Percentiles rank a stretch among this genome's conserved stretches.
Conservation (phyloP, 75 land plant species). For the Pinus tabuliformis region DNA sequence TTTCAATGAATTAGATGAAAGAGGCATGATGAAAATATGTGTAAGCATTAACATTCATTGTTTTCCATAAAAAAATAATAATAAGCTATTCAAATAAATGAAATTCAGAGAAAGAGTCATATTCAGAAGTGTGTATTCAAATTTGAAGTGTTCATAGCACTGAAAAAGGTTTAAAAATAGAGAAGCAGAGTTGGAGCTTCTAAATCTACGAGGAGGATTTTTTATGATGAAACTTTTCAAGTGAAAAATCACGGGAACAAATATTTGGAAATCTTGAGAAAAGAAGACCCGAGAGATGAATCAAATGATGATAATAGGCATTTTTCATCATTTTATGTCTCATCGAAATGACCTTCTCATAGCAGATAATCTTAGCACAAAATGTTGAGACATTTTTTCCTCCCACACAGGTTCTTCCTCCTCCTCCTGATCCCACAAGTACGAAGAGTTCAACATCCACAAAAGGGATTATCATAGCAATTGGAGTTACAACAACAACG, state of each 20-base stretch:
- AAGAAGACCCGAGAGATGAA: neutral
- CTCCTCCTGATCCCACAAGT: neutral
- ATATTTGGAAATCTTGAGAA: neutral
- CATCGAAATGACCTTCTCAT: neutral
- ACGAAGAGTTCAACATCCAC: neutral
- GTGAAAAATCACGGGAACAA: neutral
- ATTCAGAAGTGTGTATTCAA: neutral
- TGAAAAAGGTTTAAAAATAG: too few relatives aligned
- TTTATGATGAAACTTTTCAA: neutral
- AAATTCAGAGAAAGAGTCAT: neutral
- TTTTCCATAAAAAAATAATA: too few relatives aligned
- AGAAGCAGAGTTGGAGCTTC: too few relatives aligned
- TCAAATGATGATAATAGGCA: neutral
- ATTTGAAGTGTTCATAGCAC: neutral
- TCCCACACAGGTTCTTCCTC: neutral
- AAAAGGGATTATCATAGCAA: conserved; percentile 27
- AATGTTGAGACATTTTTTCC: neutral
- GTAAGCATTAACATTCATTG: too few relatives aligned
- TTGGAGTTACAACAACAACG: conserved; percentile 32
- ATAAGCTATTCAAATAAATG: too few relatives aligned
- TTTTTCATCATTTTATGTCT: neutral
- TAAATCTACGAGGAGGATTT: neutral
- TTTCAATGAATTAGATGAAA: too few relatives aligned
- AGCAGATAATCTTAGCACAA: neutral
- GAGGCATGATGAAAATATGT: too few relatives aligned